A percentile compares a stretch with the other conserved stretches of the same genome.
Evolutionary conservation across 1,139 yeast genomes (phyloP).

Genomic region (Schizosaccharomyces versatilis): DNA sequence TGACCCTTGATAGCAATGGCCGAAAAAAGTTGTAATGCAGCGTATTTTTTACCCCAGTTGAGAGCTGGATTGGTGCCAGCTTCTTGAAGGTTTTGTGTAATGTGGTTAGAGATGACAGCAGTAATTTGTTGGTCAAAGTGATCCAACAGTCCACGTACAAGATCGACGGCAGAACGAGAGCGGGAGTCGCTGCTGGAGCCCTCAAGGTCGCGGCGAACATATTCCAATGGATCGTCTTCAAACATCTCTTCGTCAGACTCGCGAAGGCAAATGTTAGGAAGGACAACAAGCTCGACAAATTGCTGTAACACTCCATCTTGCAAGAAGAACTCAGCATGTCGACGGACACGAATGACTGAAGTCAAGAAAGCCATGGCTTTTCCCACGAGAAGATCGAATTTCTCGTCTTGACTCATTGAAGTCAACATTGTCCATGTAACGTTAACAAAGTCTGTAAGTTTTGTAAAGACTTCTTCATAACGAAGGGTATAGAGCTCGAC

Average conservation of each 20-base stretch:
- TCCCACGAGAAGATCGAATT: constrained; percentile 66
- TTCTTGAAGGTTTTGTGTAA: constrained; percentile 38
- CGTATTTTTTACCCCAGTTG: constrained; percentile 70
- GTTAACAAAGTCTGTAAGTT: constrained; percentile 58
- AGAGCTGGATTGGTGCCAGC: constrained; percentile 24
- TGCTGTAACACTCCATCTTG: constrained; percentile 49
- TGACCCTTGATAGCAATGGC: constrained; percentile 82
- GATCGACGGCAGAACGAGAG: constrained; percentile 76
- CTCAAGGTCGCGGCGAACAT: constrained; percentile 74
- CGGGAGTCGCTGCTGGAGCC: constrained; percentile 88
- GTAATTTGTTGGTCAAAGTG: constrained; percentile 59
- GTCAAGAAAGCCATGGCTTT: constrained; percentile 64
- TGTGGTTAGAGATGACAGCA: constrained; percentile 52
- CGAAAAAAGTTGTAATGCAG: constrained; percentile 66
- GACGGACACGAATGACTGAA: constrained; percentile 51
- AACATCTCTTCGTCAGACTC: constrained; percentile 77
- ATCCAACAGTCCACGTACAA: constrained; percentile 65
- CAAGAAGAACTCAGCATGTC: constrained; percentile 39
- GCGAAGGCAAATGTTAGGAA: constrained; percentile 63
- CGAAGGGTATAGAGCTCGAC: constrained; percentile 70
- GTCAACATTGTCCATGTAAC: constrained; percentile 64
- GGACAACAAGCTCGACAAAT: constrained; percentile 57
- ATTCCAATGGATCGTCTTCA: constrained; percentile 92
- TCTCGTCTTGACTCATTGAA: constrained; percentile 42
- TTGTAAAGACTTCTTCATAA: constrained; percentile 71